phyloP scores from a whole-genome alignment of 2,329 filamentous ascomycete species.

The Cercospora sp. region DNA sequence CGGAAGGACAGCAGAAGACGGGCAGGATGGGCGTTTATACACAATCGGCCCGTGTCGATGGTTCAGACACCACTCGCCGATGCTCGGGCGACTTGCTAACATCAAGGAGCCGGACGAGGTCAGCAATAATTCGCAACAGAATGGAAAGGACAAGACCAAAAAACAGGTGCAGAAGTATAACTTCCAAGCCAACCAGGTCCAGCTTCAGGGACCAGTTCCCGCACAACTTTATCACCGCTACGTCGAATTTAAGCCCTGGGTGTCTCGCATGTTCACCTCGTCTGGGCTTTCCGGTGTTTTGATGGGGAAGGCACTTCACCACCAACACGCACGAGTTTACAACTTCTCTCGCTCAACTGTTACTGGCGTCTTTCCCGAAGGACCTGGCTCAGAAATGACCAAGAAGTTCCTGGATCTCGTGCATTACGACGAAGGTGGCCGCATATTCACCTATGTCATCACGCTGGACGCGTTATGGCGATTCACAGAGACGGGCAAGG shows the following conservation, averaged over 20 bases:
- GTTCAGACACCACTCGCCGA: slow-evolving; percentile 82
- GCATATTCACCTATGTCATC: slow-evolving; percentile 88
- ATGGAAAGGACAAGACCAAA: slow-evolving; percentile 18
- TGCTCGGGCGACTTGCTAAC: slow-evolving; percentile 80
- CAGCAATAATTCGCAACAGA: slow-evolving; percentile 23
- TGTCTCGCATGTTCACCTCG: slow-evolving; percentile 82
- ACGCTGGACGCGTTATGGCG: slow-evolving; percentile 83
- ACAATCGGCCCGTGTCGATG: slow-evolving; percentile 75
- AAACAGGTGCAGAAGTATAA: slow-evolving; percentile 64
- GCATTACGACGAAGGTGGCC: slow-evolving; percentile 80
- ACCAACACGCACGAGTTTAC: slow-evolving; percentile 86
- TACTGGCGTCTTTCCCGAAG: slow-evolving; percentile 61
- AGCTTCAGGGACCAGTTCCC: slow-evolving; percentile 80
- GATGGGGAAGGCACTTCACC: slow-evolving; percentile 80
- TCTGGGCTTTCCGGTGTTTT: slow-evolving; percentile 76
- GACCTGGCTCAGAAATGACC: slow-evolving; percentile 69
- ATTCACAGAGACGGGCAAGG: slow-evolving; percentile 93
- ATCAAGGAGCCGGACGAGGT: slow-evolving; percentile 56
- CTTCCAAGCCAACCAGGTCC: slow-evolving; percentile 91
- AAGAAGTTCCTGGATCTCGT: slow-evolving; percentile 81
- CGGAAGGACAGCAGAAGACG: slow-evolving; percentile 67
- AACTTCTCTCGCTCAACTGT: slow-evolving; percentile 78
- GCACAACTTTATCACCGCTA: slow-evolving; percentile 82
- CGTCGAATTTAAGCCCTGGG: slow-evolving; percentile 88
- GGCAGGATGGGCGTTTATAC: slow-evolving; percentile 64